Base-by-base conservation (phyloP, 176 grass and related monocot genomes). In the Carex cristatella region DNA sequence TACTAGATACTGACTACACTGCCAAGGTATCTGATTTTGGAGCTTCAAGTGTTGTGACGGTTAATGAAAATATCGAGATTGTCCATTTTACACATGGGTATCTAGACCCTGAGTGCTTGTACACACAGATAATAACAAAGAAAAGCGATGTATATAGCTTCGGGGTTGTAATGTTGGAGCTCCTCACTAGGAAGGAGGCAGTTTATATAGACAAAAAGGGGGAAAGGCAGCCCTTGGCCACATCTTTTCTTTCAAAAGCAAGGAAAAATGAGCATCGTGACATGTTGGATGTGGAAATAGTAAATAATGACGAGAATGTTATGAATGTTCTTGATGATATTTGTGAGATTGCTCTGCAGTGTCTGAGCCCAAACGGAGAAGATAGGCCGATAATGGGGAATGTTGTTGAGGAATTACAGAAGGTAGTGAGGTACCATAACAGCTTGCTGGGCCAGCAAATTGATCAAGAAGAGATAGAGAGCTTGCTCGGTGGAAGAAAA, bases 71-170 rank as follows among this genome's bases (percentile, higher is more conserved):
- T 31, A 27, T 71, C 15, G 59, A 71, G 14, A 6, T 30, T 8
- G 42, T 84, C 7, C 80, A 78, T 13, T 81, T 37, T 0, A 49
- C 80, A n/a, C 23, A 4, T 61, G 81, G 87, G 8, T 88, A 88
- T 23, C 64, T 84, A 42, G 87, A 88, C 15, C 69, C 81, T 15
- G 58, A 84, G 14, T 84, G 65, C 14, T 0, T 68, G 2, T 38
- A 56, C 3, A 84, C 81, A 42, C 49, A 77, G 18, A 42, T 67
- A 46, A 18, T 88, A 69, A 88, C 81, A 57, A 44, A 56, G 3
- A 84, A 69, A 8, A 84, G 70, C 33, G 87, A 72, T 69, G 87
- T 88, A 7, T 84, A 84, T 12, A 88, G 87, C 19, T 84, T 84
- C 49, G 87, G 87, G 30, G 87, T 82, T 13, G 78, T 87, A 44